Conservation (phyloP, 257 asterid species). For the Primulina huaijiensis region DNA sequence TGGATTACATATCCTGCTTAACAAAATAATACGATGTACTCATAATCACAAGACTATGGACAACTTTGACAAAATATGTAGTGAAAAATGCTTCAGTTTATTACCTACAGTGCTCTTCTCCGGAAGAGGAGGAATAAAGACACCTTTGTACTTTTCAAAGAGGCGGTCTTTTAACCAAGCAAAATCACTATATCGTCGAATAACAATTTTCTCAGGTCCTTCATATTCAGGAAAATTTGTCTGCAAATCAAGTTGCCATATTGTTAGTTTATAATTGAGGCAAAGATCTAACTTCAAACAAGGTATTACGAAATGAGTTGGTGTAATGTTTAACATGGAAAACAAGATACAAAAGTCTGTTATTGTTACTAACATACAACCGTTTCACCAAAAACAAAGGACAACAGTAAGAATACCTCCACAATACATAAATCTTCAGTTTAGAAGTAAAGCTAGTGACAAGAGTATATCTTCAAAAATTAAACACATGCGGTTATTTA, state of each 20-base stretch:
- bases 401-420: conserved; percentile 6
- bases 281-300: conserved; percentile 14
- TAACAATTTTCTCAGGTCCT: conserved; percentile 89
- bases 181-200: conserved; percentile 91
- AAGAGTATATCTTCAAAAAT: background rate
- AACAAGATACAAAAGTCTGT: background rate
- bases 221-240: conserved; percentile 84
- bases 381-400: conserved; percentile 1
- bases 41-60: background rate
- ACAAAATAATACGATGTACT: background rate
- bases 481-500: background rate
- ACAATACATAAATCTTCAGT: background rate
- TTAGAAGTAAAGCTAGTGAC: background rate
- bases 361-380: background rate
- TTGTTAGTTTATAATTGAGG: conserved; percentile 21
- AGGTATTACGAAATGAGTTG: conserved; percentile 5
- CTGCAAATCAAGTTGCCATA: conserved; percentile 41
- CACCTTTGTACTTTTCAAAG: conserved; percentile 88
- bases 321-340: conserved; percentile 13
- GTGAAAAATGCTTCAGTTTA: conserved; percentile 3
- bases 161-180: conserved; percentile 92
- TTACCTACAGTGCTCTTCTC: conserved; percentile 99
- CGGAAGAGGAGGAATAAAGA: conserved; percentile 97
- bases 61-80: background rate
- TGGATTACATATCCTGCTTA: background rate